Evolutionary conservation across 495 filamentous ascomycete genomes (phyloP).

Genomic region (Penicillium maclennaniae): DNA sequence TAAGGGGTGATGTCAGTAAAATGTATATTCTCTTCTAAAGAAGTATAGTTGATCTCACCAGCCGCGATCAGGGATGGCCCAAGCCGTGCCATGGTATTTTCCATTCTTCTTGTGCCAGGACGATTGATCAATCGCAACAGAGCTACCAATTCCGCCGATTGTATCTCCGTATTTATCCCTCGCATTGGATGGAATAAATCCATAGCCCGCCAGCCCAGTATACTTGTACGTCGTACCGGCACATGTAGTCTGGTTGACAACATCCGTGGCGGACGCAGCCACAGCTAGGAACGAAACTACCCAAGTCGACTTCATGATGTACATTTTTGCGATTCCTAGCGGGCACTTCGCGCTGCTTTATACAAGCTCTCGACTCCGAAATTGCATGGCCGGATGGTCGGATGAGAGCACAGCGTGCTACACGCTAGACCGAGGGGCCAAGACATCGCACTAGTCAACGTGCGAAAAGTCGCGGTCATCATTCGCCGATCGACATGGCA

Average conservation of each 20-base stretch:
- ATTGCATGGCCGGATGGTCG: neutral
- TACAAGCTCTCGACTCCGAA: neutral
- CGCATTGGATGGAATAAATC: slow-evolving; percentile 55
- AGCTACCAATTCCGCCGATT: slow-evolving; percentile 63
- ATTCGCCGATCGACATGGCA: slow-evolving; percentile 10
- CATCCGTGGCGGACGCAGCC: slow-evolving; percentile 12
- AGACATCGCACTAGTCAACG: slow-evolving; percentile 6
- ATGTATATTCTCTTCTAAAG: neutral
- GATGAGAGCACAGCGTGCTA: neutral
- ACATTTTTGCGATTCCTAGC: neutral
- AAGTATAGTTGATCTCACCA: slow-evolving; percentile 45
- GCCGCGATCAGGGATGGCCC: slow-evolving; percentile 66
- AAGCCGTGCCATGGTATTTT: slow-evolving; percentile 62
- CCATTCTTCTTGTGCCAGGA: slow-evolving; percentile 58
- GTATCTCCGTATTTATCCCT: slow-evolving; percentile 73
- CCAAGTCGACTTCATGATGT: slow-evolving; percentile 22
- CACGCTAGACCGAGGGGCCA: neutral
- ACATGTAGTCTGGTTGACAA: slow-evolving; percentile 57
- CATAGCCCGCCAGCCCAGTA: slow-evolving; percentile 67
- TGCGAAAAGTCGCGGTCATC: slow-evolving; percentile 5
- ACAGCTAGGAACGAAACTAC: slow-evolving; percentile 16
- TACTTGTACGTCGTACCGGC: slow-evolving; percentile 63
- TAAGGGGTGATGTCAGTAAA: slow-evolving; percentile 28
- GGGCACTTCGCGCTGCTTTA: neutral
- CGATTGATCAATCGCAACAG: slow-evolving; percentile 58